Percentiles rank a stretch among this genome's conserved stretches.
These are phyloP conservation scores for Vaccinium macrocarpon DNA, from an alignment of 148 eudicot genomes.

Conservation along the genomic window DNA sequence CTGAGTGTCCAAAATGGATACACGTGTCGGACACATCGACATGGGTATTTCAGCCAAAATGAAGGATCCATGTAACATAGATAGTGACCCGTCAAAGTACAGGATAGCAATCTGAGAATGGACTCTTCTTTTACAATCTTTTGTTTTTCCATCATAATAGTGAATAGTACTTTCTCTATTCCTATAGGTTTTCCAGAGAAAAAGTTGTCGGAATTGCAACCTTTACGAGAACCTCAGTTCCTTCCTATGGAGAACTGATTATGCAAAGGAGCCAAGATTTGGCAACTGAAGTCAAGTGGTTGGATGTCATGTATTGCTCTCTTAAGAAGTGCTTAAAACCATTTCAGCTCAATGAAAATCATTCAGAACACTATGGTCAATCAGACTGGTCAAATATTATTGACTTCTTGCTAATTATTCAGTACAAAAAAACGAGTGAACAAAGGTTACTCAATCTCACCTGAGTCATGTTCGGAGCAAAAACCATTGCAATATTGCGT, in stretches of 20 bases:
- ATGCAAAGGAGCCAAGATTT: background rate
- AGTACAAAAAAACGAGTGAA: background rate
- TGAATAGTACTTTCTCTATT: background rate
- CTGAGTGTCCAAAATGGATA: no score
- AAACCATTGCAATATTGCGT: conserved; percentile 90
- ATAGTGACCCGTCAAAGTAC: background rate
- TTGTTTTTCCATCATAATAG: background rate
- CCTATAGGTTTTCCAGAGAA: background rate
- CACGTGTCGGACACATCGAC: no score
- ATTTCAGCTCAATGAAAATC: background rate
- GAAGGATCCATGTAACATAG: no score
- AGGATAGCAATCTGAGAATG: background rate
- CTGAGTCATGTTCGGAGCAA: conserved; percentile 99
- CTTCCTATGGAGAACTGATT: background rate
- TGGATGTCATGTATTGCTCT: background rate
- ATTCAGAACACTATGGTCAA: background rate
- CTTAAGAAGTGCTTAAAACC: background rate
- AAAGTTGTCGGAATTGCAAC: background rate
- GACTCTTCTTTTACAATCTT: background rate
- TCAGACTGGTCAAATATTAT: background rate
- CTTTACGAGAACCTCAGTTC: background rate
- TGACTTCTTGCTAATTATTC: background rate
- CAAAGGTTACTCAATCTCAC: conserved; percentile 26
- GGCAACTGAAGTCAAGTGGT: conserved; percentile 1
- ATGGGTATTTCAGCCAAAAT: no score